A percentile compares a stretch with the other conserved stretches of the same genome.
These are phyloP conservation scores for Aspergillus avenaceus DNA, from an alignment of 495 filamentous ascomycete species.

Conservation along the genomic window DNA sequence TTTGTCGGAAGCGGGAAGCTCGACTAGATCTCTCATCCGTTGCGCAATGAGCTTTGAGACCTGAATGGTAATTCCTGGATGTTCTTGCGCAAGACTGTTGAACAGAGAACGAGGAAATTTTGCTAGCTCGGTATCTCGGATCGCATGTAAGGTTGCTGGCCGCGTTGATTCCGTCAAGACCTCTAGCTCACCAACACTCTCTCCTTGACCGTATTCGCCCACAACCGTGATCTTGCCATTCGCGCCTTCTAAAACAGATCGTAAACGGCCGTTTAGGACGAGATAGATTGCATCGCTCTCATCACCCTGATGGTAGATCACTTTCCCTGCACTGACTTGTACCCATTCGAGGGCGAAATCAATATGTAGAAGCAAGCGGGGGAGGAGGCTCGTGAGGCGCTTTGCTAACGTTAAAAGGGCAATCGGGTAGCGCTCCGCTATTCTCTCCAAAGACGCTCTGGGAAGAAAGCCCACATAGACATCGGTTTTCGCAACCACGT, in stretches of 20 bases:
- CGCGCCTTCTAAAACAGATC: conserved; percentile 71
- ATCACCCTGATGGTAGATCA: conserved; percentile 88
- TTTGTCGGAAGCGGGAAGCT: conserved; percentile 70
- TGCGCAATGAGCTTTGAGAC: conserved; percentile 98
- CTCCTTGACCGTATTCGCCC: conserved; percentile 93
- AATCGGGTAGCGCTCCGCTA: conserved; percentile 88
- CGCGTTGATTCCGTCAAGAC: conserved; percentile 92
- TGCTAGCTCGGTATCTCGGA: conserved; percentile 92
- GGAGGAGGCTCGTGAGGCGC: conserved; percentile 80
- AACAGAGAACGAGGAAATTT: conserved; percentile 95
- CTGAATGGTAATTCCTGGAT: conserved; percentile 97
- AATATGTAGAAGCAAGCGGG: conserved; percentile 90
- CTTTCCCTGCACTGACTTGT: conserved; percentile 90
- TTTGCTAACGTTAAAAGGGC: conserved; percentile 95
- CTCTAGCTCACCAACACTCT: conserved; percentile 95
- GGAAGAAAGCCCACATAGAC: conserved; percentile 97
- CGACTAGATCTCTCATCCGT: conserved; percentile 83
- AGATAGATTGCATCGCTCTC: conserved; percentile 99
- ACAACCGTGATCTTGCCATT: conserved; percentile 83
- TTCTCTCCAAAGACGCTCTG: conserved; percentile 77
- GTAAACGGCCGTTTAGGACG: conserved; percentile 85
- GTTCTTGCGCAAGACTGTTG: conserved; percentile 94
- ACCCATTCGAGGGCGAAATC: conserved; percentile 98
- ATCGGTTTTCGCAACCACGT: conserved; percentile 95
- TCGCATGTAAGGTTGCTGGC: conserved; percentile 88